Percentiles rank a stretch among this genome's conserved stretches.
phyloP scores from a whole-genome alignment of 768 basidiomycete species.

The Rhizopogon salebrosus region DNA sequence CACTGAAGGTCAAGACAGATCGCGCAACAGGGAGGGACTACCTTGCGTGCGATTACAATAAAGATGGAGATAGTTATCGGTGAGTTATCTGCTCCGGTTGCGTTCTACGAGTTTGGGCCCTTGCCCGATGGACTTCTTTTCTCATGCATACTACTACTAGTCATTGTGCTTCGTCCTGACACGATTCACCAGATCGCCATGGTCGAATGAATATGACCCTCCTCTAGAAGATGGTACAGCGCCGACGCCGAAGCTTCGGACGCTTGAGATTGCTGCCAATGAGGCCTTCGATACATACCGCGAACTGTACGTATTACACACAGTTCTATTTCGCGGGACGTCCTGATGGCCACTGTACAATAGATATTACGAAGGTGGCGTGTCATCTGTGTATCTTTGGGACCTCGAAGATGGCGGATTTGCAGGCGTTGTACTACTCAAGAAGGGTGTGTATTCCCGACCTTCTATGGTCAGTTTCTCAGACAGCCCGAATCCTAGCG shows the following conservation, averaged over 20 bases:
- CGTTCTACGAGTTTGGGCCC: background rate
- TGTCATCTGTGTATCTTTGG: constrained; percentile 97
- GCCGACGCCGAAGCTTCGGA: constrained; percentile 79
- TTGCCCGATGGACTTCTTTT: background rate
- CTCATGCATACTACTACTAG: background rate
- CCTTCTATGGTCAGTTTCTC: background rate
- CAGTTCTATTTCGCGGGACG: too few species aligned
- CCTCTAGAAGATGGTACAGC: constrained; percentile 84
- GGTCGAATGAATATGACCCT: constrained; percentile 96
- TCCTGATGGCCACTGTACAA: too few species aligned
- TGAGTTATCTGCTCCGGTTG: constrained; percentile 28
- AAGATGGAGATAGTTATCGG: constrained; percentile 90
- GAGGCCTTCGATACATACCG: constrained; percentile 97
- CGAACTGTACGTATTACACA: constrained; percentile 61
- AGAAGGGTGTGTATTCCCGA: constrained; percentile 61
- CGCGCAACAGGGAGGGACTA: constrained; percentile 81
- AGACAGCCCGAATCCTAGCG: constrained; percentile 33
- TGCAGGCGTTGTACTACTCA: constrained; percentile 92
- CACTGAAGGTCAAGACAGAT: constrained; percentile 78
- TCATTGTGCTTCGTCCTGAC: constrained; percentile 8
- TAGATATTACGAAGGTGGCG: constrained; percentile 97
- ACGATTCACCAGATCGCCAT: constrained; percentile 70
- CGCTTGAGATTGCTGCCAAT: constrained; percentile 89
- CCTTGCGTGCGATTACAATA: constrained; percentile 90
- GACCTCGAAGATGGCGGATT: constrained; percentile 95